Conservation (phyloP, 306 rosid genomes). For the Cucumis sativus region Cucumber_9930_V3 NC_026656.2:12770501-12771000, state of each 20-base stretch:
- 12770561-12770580: conserved; percentile 45
- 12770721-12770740: conserved; percentile 14
- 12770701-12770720: conserved; percentile 19
- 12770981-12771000: background rate
- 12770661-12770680: conserved; percentile 94
- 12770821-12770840: conserved; percentile 99
- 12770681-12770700: conserved; percentile 96
- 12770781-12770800: background rate
- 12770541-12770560: background rate
- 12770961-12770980: conserved; percentile 37
- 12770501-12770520: background rate
- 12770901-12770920: conserved; percentile 3
- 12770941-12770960: conserved; percentile 96
- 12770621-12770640: conserved; percentile 93
- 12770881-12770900: conserved; percentile 6
- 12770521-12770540: background rate
- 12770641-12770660: conserved; percentile 55
- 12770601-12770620: conserved; percentile 97
- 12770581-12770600: conserved; percentile 99
- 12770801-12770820: conserved; percentile 39
- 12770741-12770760: background rate
- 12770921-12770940: conserved; percentile 51
- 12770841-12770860: conserved; percentile 72
- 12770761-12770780: background rate
- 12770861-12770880: conserved; percentile 1